Evolutionary conservation across 805 yeast genomes (phyloP).

Genomic region (Zygoascus biomembranicola): DNA sequence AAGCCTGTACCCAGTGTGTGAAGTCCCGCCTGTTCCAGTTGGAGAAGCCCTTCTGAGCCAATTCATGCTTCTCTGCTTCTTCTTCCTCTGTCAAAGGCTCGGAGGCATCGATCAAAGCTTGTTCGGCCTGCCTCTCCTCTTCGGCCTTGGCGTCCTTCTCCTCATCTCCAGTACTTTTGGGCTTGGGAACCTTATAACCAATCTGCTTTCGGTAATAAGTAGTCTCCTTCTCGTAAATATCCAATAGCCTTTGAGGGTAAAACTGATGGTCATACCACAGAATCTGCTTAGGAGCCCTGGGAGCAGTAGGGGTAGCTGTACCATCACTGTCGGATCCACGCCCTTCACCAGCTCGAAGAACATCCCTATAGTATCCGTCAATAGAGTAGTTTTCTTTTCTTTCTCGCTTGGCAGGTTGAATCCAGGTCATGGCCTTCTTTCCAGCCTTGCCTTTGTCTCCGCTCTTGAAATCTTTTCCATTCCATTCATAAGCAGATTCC

Average conservation of each 20-base stretch:
- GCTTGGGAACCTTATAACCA: conserved; percentile 54
- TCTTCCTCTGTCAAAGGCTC: conserved; percentile 71
- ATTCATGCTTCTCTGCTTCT: conserved; percentile 56
- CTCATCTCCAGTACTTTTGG: conserved; percentile 43
- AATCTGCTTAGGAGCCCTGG: conserved; percentile 78
- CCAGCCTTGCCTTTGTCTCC: conserved; percentile 29
- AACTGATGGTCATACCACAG: conserved; percentile 87
- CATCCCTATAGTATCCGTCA: conserved; percentile 80
- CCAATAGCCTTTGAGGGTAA: conserved; percentile 66
- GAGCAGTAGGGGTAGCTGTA: conserved; percentile 33
- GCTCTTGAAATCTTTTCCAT: conserved; percentile 71
- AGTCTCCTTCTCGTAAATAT: conserved; percentile 73
- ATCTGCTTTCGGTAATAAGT: conserved; percentile 64
- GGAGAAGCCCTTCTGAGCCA: conserved; percentile 59
- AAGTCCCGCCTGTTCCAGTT: conserved; percentile 88
- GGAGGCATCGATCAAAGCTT: conserved; percentile 66
- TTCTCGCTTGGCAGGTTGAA: conserved; percentile 66
- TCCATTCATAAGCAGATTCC: conserved; percentile 94
- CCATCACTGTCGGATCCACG: conserved; percentile 4
- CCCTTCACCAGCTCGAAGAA: conserved; percentile 33
- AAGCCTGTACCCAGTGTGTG: conserved; percentile 63
- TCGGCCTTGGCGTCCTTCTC: conserved; percentile 35
- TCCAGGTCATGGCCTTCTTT: conserved; percentile 40
- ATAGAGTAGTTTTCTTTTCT: conserved; percentile 62
- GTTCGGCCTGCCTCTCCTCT: conserved; percentile 47